Percentiles rank a stretch among this genome's conserved stretches.
Conservation (phyloP, 2,329 filamentous ascomycete genomes). For the Fusarium brachygibbosum region DNA sequence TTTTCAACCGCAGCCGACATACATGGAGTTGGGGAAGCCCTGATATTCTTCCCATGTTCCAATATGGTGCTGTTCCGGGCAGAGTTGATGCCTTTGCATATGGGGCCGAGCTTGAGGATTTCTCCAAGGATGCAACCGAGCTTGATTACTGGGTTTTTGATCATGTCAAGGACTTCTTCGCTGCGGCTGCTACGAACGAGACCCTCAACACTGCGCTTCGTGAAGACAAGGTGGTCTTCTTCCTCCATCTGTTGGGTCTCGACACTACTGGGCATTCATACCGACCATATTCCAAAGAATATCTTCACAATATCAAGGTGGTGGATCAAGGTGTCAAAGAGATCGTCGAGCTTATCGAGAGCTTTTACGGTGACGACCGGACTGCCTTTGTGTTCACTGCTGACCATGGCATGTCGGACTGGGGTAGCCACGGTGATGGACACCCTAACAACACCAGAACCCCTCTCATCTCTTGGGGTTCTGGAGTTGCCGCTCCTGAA, state of each 20-base stretch:
- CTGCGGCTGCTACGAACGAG: slow-evolving; percentile 80
- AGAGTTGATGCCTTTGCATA: slow-evolving; percentile 91
- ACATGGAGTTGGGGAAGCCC: slow-evolving; percentile 99
- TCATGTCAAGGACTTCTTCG: slow-evolving; percentile 88
- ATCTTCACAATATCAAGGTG: slow-evolving; percentile 92
- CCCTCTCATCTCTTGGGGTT: slow-evolving; percentile 92
- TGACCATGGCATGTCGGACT: slow-evolving; percentile 99
- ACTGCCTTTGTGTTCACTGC: slow-evolving; percentile 98
- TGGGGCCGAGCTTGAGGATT: slow-evolving; percentile 88
- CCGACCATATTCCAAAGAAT: slow-evolving; percentile 94
- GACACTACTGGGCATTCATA: slow-evolving; percentile 91
- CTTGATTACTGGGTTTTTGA: slow-evolving; percentile 98
- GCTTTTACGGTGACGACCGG: slow-evolving; percentile 86
- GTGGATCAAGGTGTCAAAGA: slow-evolving; percentile 92
- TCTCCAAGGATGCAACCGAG: slow-evolving; percentile 82
- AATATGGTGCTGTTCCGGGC: slow-evolving; percentile 89
- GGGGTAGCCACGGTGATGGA: slow-evolving; percentile 98
- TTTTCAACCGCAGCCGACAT: slow-evolving; percentile 96
- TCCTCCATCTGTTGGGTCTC: slow-evolving; percentile 90
- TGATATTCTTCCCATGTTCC: slow-evolving; percentile 97
- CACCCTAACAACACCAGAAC: slow-evolving; percentile 98
- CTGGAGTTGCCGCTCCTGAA: slow-evolving; percentile 84
- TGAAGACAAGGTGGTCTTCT: slow-evolving; percentile 92
- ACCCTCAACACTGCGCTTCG: slow-evolving; percentile 79
- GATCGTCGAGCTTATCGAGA: slow-evolving; percentile 82